phyloP scores from a whole-genome alignment of 176 grass and related monocot genomes.

The Bolboschoenus planiculmis region DNA sequence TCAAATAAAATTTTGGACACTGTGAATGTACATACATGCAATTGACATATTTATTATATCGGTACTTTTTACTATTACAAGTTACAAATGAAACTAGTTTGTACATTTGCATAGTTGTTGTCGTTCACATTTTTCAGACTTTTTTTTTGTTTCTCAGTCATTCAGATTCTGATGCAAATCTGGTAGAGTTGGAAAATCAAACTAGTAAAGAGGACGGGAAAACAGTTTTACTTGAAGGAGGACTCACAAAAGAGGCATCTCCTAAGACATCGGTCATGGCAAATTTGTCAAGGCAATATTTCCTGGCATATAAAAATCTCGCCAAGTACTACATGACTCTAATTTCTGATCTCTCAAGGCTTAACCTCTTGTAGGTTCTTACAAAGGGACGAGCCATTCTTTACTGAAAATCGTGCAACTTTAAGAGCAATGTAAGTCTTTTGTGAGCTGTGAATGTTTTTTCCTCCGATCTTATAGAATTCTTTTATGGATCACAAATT shows the following conservation, averaged over 20 bases:
- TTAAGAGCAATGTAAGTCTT: constrained; percentile 74
- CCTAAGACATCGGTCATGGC: constrained; percentile 50
- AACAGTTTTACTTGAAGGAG: constrained; percentile 49
- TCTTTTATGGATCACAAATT: neutral
- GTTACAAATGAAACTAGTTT: neutral
- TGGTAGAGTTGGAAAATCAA: constrained; percentile 25
- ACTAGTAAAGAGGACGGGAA: constrained; percentile 40
- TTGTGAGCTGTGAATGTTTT: neutral
- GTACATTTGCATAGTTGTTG: neutral
- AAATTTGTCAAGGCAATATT: constrained; percentile 34
- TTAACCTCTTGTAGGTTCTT: constrained; percentile 45
- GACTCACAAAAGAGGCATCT: constrained; percentile 37
- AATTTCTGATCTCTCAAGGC: neutral
- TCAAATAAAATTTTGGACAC: neutral
- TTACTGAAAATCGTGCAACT: constrained; percentile 64
- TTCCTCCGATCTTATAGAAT: neutral
- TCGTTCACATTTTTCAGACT: neutral
- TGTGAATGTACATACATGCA: neutral
- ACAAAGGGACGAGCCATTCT: constrained; percentile 68
- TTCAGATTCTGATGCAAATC: constrained; percentile 40
- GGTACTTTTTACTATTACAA: neutral
- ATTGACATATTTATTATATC: neutral
- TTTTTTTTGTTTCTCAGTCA: constrained; percentile 30
- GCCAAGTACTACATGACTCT: neutral
- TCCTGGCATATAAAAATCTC: constrained; percentile 11